Conservation (phyloP, 495 filamentous ascomycete genomes). For the Tetracladium marchalianum region DNA sequence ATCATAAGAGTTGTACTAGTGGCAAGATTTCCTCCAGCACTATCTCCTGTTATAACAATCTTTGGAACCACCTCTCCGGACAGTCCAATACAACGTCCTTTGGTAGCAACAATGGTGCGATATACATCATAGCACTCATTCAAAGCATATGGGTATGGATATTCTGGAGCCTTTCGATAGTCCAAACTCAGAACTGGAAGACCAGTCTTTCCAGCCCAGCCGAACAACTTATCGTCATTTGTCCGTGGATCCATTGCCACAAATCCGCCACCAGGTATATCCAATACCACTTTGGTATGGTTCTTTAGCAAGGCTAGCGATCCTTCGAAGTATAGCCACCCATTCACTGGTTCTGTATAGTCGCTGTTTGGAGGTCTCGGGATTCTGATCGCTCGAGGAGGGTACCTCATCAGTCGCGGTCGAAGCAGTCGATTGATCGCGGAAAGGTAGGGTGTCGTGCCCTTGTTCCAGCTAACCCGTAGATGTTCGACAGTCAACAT, state of each 20-base stretch:
- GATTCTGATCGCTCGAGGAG: conserved; percentile 73
- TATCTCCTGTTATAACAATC: conserved; percentile 80
- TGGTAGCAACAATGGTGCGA: conserved; percentile 61
- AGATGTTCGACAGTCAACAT: conserved; percentile 85
- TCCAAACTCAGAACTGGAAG: conserved; percentile 83
- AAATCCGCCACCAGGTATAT: conserved; percentile 91
- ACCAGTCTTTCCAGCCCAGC: conserved; percentile 78
- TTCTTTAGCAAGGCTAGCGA: conserved; percentile 63
- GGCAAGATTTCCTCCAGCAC: conserved; percentile 85
- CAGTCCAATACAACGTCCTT: conserved; percentile 73
- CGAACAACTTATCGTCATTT: conserved; percentile 84
- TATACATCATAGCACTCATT: conserved; percentile 98
- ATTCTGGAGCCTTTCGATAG: conserved; percentile 91
- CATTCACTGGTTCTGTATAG: conserved; percentile 73
- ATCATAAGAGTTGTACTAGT: conserved; percentile 79
- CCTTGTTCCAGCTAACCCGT: conserved; percentile 91
- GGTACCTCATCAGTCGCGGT: conserved; percentile 68
- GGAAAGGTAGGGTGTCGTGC: conserved; percentile 71
- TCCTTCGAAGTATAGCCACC: conserved; percentile 92
- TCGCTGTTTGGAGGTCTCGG: conserved; percentile 65
- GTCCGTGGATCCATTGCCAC: conserved; percentile 89
- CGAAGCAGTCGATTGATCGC: conserved; percentile 59
- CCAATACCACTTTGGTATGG: conserved; percentile 74
- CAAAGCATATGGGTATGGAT: conserved; percentile 87
- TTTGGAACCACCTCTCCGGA: conserved; percentile 61